phyloP scores from a whole-genome alignment of 2,329 filamentous ascomycete species.

The Trichoderma lentiforme region DNA sequence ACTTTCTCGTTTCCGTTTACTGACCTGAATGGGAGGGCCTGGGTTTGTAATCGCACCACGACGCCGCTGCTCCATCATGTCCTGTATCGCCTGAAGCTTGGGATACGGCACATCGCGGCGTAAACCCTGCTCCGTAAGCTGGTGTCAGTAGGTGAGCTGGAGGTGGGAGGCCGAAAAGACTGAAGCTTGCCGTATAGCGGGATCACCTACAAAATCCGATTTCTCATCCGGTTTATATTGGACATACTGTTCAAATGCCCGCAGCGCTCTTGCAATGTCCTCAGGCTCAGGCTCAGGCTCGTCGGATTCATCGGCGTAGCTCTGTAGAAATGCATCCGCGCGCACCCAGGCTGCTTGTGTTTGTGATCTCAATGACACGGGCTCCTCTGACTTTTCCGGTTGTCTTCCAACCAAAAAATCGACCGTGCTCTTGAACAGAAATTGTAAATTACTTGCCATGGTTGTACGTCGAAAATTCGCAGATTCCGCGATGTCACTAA shows the following conservation, averaged over 20 bases:
- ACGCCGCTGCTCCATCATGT: not conserved
- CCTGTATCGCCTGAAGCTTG: conserved; percentile 2
- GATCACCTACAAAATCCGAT: not conserved
- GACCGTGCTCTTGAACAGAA: not conserved
- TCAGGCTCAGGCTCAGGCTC: not conserved
- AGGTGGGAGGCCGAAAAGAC: not conserved
- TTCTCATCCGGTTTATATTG: not conserved
- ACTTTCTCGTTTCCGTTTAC: conserved; percentile 1
- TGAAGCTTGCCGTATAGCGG: not conserved
- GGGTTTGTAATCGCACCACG: not conserved
- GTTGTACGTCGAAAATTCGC: not conserved
- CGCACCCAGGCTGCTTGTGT: not conserved
- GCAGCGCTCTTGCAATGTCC: not conserved
- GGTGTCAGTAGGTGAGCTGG: not conserved
- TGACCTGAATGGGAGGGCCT: not conserved
- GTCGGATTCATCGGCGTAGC: not conserved
- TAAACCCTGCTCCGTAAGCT: not conserved
- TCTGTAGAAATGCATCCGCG: not conserved
- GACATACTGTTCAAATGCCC: not conserved
- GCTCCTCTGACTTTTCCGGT: not conserved
- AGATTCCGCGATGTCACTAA: not conserved
- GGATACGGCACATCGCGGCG: not conserved
- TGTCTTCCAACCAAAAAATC: not conserved
- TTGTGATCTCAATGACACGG: not conserved
- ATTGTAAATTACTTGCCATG: not conserved